Conservation (phyloP, 768 basidiomycete genomes). For the Favolaschia claudopus region DNA sequence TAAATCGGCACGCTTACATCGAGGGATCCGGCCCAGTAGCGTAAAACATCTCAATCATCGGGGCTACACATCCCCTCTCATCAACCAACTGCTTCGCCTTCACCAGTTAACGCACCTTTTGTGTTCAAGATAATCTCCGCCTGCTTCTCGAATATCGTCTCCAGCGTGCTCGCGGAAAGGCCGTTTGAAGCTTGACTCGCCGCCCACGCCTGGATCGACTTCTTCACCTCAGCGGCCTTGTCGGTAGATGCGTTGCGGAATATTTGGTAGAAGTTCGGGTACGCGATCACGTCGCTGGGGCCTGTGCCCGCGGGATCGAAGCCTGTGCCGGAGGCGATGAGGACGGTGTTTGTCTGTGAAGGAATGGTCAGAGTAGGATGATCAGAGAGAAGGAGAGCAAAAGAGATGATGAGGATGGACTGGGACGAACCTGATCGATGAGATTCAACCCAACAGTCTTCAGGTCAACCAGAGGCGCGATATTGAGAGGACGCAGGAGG, state of each 20-base stretch:
- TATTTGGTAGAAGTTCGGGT: constrained; percentile 57
- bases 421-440: constrained; percentile 61
- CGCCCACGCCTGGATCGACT: constrained; percentile 49
- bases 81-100: not conserved
- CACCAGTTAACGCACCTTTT: constrained; percentile 43
- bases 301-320: constrained; percentile 49
- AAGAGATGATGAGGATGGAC: not conserved
- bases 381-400: not conserved
- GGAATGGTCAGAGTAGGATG: not conserved
- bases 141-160: constrained; percentile 52
- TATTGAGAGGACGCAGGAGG: constrained; percentile 52
- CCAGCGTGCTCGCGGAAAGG: constrained; percentile 47
- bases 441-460: constrained; percentile 63
- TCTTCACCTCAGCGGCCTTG: constrained; percentile 42
- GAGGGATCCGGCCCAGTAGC: constrained; percentile 49
- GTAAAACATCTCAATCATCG: constrained; percentile 54
- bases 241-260: constrained; percentile 43
- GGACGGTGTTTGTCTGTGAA: constrained; percentile 46
- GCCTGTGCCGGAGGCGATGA: constrained; percentile 46
- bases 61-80: constrained; percentile 42
- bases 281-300: constrained; percentile 57
- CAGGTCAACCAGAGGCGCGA: constrained; percentile 51
- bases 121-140: constrained; percentile 53
- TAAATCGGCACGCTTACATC: constrained; percentile 38
- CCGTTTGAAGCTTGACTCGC: constrained; percentile 48